phyloP scores from a whole-genome alignment of 257 asterid species.

The Plantago major region DNA sequence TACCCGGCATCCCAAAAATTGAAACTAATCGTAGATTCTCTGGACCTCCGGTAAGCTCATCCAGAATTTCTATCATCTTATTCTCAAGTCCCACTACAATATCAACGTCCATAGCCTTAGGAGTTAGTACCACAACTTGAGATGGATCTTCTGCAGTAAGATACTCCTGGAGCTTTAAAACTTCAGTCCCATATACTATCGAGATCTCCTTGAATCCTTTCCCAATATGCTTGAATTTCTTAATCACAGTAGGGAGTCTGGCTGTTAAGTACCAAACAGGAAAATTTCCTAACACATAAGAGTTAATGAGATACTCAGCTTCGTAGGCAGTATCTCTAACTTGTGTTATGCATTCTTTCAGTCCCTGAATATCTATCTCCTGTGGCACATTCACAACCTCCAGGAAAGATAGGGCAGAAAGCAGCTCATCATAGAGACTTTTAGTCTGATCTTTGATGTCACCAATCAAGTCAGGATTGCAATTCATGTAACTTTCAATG shows the following conservation, averaged over 20 bases:
- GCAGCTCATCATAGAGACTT: background rate
- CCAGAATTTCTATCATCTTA: background rate
- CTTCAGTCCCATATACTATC: background rate
- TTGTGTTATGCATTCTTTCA: background rate
- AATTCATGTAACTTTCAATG: background rate
- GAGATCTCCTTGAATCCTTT: background rate
- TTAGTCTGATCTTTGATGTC: background rate
- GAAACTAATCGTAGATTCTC: background rate
- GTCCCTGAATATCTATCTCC: too few relatives aligned
- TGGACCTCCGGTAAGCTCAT: constrained; percentile 1
- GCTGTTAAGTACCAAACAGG: background rate
- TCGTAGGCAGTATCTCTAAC: background rate
- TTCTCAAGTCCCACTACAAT: constrained; percentile 3
- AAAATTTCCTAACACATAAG: background rate
- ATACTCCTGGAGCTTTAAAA: background rate
- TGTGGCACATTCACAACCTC: background rate
- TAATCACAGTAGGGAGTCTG: background rate
- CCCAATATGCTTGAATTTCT: background rate
- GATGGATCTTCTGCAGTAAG: background rate
- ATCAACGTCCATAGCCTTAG: background rate
- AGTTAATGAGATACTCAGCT: constrained; percentile 7
- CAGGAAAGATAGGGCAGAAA: background rate
- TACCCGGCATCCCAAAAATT: constrained; percentile 4
- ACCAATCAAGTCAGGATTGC: background rate
- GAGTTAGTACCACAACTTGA: background rate